A percentile compares a stretch with the other conserved stretches of the same genome.
Conservation (phyloP, 2,329 filamentous ascomycete genomes). For the Trichoderma sp. region DNA sequence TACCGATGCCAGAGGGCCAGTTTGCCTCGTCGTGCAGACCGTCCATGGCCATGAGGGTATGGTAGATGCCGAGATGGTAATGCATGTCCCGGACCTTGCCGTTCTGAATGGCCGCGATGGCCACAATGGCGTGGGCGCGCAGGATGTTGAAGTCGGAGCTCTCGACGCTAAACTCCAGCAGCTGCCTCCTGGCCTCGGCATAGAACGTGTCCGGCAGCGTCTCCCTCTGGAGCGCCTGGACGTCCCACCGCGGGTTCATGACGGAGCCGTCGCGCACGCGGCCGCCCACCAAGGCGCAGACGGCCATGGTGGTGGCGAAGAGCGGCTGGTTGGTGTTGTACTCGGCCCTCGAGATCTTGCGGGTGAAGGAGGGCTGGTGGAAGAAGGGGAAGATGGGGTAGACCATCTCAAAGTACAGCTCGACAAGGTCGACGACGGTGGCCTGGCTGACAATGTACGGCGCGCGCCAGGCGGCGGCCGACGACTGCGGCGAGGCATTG, state of each 20-base stretch:
- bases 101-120: conserved; percentile 55
- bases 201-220: conserved; percentile 33
- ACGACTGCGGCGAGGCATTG: conserved; percentile 8
- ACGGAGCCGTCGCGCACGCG: conserved; percentile 54
- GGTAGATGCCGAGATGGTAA: conserved; percentile 53
- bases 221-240: conserved; percentile 39
- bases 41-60: conserved; percentile 52
- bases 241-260: conserved; percentile 42
- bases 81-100: conserved; percentile 54
- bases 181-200: conserved; percentile 30
- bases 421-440: conserved; percentile 46
- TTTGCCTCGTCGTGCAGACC: conserved; percentile 55
- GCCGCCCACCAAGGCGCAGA: conserved; percentile 52
- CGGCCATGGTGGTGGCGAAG: conserved; percentile 55
- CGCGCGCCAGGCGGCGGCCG: conserved; percentile 24
- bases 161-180: conserved; percentile 22
- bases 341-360: conserved; percentile 46
- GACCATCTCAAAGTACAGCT: conserved; percentile 56
- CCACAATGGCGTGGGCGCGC: conserved; percentile 47
- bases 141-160: conserved; percentile 29
- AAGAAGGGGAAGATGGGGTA: conserved; percentile 58
- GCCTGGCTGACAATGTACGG: conserved; percentile 31
- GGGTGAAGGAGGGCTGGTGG: conserved; percentile 48
- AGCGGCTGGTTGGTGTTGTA: conserved; percentile 47
- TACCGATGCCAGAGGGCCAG: conserved; percentile 51